Conservation (phyloP, 2,329 filamentous ascomycete genomes). For the Triangularia verruculosa region DNA sequence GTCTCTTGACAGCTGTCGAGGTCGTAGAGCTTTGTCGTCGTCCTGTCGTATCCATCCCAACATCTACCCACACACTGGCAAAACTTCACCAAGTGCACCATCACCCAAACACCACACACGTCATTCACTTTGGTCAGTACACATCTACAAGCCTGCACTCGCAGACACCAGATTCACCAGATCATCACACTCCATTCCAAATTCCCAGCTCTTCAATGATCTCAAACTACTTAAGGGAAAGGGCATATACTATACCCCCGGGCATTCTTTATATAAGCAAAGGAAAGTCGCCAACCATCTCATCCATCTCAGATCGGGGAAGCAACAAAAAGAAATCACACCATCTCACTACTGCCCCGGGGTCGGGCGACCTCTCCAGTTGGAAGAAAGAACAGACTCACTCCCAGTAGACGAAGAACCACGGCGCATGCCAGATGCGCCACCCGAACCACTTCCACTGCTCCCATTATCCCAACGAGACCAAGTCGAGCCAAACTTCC, state of each 20-base stretch:
- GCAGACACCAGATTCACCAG: background rate
- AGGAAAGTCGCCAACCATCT: background rate
- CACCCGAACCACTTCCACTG: background rate
- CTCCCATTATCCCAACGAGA: background rate
- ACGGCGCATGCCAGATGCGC: background rate
- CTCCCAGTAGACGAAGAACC: background rate
- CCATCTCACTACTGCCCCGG: background rate
- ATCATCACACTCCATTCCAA: background rate
- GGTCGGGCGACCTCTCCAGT: background rate
- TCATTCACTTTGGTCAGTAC: background rate
- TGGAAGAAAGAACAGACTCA: background rate
- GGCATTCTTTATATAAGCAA: background rate
- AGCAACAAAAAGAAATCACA: background rate
- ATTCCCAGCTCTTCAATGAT: background rate
- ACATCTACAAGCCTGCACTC: background rate
- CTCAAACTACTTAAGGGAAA: background rate
- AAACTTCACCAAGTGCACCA: background rate
- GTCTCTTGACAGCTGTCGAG: background rate
- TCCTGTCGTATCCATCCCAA: background rate
- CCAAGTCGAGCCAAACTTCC: background rate
- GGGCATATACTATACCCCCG: background rate
- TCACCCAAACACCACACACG: background rate
- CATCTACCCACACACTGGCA: background rate
- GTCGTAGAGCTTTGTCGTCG: background rate
- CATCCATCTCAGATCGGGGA: background rate